Base-by-base conservation (phyloP, 208 protist genomes). In the Sergeia podlipaevii region DNA sequence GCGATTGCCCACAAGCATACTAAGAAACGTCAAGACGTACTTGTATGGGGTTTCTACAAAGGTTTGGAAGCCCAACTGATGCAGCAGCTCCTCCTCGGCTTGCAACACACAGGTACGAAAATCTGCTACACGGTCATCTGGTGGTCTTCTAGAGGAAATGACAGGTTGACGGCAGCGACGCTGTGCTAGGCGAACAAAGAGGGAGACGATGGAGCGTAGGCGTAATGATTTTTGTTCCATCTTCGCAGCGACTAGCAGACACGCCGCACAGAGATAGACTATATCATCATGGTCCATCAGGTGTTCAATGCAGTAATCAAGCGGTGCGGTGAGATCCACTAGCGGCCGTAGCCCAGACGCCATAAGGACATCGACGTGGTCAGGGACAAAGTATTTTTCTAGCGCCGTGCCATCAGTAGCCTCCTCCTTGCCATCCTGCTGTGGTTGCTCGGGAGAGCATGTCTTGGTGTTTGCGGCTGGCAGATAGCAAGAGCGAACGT, bases 11-110 rank as follows among this genome's bases (percentile, higher is more conserved):
- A 85, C 47, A 5, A 95, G 45, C 2, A 89, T 21, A 15, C 78
- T 68, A 7, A 92, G 65, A 52, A 87, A 90, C 3, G 88, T 20
- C 23, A 84, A 47, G 21, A 65, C 64, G 55, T 92, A 90, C 64
- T 88, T 95, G 60, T 85, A 80, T 10, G 88, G 84, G 6, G 47
- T 71, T 30, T 91, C 79, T 5, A 95, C 81, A 52, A 86, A 85
- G 28, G 80, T 89, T 30, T 91, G 84, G 49, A 95, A 95, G 8
- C 88, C 88, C 11, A 91, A 68, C 30, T 80, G 60, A 26, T 89
- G 78, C 38, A 91, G 43, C 4, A 95, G 58, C 0, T 87, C 38
- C 30, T 84, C 76, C 55, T 95, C 83, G 20, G 88, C 84, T 28
- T 83, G 66, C 3, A 83, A 46, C 1, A 95, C 78, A 38, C 69